Base-by-base conservation (phyloP, 768 basidiomycete species). In the Psilocybe cyanescens region DNA sequence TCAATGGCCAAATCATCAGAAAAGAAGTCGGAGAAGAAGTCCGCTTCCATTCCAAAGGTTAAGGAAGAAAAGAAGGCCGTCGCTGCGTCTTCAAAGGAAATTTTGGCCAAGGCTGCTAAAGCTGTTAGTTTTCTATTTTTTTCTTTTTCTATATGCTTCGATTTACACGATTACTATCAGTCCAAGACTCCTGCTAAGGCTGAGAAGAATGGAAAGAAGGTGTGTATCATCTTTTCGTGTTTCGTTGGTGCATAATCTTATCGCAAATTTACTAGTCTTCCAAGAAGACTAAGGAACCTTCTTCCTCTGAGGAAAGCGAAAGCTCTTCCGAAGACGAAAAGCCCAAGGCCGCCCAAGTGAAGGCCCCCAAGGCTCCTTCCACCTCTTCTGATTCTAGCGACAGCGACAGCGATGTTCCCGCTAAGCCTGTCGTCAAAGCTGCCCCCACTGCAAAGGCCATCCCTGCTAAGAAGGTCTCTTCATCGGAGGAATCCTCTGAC, bases 291-390 rank as follows among this genome's bases (percentile, higher is more conserved):
- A 74, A 72, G 55, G 65, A 75, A 30, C 44, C 64, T 44, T 65
- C 66, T 16, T 68, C 64, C n/a, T 78, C 81, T 30, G 78, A 81
- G 51, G 81, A 82, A 52, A 82, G 80, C 58, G 79, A 83, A 61
- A 74, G 73, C 55, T 76, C 76, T 12, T 79, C 78, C 29, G 68
- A 85, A 65, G 86, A 86, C 44, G 85, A 87, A 69, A 83, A 84
- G 67, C 79, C 84, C 61, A 86, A 87, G 70, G 80, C 81, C 41
- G 75, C 78, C 7, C 83, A 82, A 68, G 76, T 83, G 39, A 83
- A 83, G 64, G 74, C 71, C 55, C 68, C 74, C 16, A 79, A 82
- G 62, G 71, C 73, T n/a, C 69, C 72, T 45, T 66, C 78, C 4
- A 70, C 74, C 8, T 71, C 76, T 45, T 75, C 75, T 35, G 76